These are phyloP conservation scores for Eleusine indica DNA, from an alignment of 176 grass and related monocot genomes.

Conservation along the genomic window DNA sequence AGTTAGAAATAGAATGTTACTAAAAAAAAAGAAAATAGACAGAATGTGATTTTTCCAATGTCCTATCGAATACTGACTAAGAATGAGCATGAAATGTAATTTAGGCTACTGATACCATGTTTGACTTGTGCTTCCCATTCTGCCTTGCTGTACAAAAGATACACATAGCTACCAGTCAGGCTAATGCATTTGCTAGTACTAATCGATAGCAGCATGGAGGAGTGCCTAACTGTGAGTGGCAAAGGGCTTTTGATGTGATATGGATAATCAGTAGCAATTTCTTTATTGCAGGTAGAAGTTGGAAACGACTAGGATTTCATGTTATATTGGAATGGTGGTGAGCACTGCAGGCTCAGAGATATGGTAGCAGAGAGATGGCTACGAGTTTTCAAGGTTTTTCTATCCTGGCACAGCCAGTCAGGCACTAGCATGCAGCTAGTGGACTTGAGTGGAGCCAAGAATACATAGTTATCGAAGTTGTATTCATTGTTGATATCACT, in stretches of 20 bases:
- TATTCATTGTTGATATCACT: background rate
- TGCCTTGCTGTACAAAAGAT: constrained; percentile 7
- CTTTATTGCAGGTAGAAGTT: constrained; percentile 1
- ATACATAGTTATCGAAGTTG: constrained; percentile 9
- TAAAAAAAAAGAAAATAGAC: background rate
- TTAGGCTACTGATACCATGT: constrained; percentile 12
- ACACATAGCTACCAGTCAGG: constrained; percentile 26
- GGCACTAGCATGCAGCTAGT: constrained; percentile 9
- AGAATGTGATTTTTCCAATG: constrained; percentile 20
- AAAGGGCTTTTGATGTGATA: constrained; percentile 41
- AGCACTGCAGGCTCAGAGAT: constrained; percentile 1
- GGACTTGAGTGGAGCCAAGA: constrained; percentile 8
- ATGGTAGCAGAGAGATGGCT: constrained; percentile 22
- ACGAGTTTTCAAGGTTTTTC: constrained; percentile 36
- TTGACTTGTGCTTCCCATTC: background rate
- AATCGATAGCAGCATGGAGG: constrained; percentile 27
- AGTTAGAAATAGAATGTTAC: background rate
- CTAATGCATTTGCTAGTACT: background rate
- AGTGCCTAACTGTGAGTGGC: constrained; percentile 42
- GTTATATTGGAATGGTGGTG: constrained; percentile 22
- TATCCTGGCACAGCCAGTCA: constrained; percentile 4
- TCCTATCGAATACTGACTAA: background rate
- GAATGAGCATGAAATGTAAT: constrained; percentile 36
- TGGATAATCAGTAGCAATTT: constrained; percentile 41
- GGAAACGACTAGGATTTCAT: constrained; percentile 14